Conservation (phyloP, 1,284 basidiomycete genomes). For the Leccinum holopus region DNA sequence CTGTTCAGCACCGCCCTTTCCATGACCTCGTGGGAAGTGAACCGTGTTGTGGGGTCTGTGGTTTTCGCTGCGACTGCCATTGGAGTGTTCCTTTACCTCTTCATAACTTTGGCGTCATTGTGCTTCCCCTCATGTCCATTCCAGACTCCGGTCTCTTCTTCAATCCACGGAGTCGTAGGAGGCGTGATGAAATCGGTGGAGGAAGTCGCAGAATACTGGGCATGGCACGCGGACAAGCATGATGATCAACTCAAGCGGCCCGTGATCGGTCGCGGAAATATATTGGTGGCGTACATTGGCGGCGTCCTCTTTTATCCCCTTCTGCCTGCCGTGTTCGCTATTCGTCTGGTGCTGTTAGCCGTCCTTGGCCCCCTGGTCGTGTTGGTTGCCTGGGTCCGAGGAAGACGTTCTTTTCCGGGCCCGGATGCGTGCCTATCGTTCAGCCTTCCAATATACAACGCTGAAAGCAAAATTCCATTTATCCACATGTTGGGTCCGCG, state of each 20-base stretch:
- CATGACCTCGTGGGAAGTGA: slow-evolving; percentile 11
- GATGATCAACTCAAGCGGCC: neutral
- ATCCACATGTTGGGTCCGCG: neutral
- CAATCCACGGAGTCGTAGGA: neutral
- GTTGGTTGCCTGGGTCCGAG: neutral
- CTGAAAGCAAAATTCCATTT: neutral
- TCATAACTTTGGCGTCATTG: slow-evolving; percentile 16
- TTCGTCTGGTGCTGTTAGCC: neutral
- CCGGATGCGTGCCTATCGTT: neutral
- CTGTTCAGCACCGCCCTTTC: slow-evolving; percentile 13
- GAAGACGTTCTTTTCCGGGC: neutral
- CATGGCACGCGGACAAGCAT: slow-evolving; percentile 1
- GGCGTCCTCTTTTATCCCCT: neutral
- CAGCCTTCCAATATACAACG: neutral
- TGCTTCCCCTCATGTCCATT: slow-evolving; percentile 16
- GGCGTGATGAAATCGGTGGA: slow-evolving; percentile 8
- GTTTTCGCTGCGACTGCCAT: slow-evolving; percentile 8
- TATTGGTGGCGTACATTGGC: neutral
- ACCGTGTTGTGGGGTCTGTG: slow-evolving; percentile 10
- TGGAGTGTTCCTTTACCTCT: slow-evolving; percentile 12
- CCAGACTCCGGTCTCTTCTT: slow-evolving; percentile 17
- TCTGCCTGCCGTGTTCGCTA: neutral
- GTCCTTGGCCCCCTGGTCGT: neutral
- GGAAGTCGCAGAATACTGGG: slow-evolving; percentile 9
- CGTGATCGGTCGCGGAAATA: neutral